Evolutionary conservation across 2,329 filamentous ascomycete species (phyloP).

Genomic region (Trichoderma brevicompactum): DNA sequence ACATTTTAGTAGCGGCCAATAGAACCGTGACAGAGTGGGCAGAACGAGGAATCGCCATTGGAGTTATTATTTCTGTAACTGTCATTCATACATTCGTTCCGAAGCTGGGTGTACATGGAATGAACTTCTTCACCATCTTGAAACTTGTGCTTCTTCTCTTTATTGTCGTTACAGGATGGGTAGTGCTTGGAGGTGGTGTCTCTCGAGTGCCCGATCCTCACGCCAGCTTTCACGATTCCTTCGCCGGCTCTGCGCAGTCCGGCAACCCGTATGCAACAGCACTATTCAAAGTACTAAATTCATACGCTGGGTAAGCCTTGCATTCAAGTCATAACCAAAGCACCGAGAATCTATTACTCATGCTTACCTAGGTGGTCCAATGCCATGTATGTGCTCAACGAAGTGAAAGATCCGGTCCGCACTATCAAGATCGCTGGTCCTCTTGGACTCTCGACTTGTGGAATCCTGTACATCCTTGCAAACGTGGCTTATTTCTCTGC

Average conservation of each 20-base stretch:
- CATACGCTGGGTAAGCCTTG: conserved; percentile 29
- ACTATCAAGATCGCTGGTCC: conserved; percentile 32
- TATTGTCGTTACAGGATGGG: conserved; percentile 32
- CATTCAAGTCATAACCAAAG: no score
- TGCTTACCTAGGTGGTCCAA: conserved; percentile 28
- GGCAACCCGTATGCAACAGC: conserved; percentile 32
- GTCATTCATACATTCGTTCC: conserved; percentile 29
- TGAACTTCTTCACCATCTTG: conserved; percentile 33
- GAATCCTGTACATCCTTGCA: conserved; percentile 31
- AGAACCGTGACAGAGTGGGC: conserved; percentile 30
- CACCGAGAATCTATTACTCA: background rate
- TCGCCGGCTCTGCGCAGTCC: conserved; percentile 28
- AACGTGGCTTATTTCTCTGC: conserved; percentile 32
- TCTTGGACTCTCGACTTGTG: conserved; percentile 31
- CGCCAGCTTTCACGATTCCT: conserved; percentile 31
- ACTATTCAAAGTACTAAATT: conserved; percentile 32
- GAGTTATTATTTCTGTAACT: conserved; percentile 29
- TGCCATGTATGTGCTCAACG: conserved; percentile 33
- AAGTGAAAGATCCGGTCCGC: conserved; percentile 31
- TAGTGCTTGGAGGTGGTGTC: conserved; percentile 31
- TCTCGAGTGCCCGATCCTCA: conserved; percentile 29
- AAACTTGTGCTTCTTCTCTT: conserved; percentile 30
- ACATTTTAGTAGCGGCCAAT: conserved; percentile 30
- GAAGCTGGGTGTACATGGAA: conserved; percentile 31
- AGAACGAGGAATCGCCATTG: conserved; percentile 32